Conservation (phyloP, 2,329 filamentous ascomycete genomes). For the Alternaria alternata region DNA sequence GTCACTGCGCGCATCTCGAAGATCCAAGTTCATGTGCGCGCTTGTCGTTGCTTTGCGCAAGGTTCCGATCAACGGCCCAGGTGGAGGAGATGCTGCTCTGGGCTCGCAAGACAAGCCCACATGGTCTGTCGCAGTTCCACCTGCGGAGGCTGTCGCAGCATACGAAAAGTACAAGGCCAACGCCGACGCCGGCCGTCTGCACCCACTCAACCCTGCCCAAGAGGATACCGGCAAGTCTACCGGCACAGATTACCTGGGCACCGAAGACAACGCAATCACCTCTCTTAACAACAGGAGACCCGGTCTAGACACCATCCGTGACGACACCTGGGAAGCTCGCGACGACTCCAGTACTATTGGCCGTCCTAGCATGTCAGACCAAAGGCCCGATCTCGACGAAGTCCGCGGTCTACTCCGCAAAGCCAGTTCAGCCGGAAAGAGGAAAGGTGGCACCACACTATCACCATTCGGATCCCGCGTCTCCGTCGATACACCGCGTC, state of each 20-base stretch:
- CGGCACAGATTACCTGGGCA: slow-evolving; percentile 46
- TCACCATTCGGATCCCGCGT: slow-evolving; percentile 30
- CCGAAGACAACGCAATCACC: slow-evolving; percentile 54
- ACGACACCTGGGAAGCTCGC: slow-evolving; percentile 55
- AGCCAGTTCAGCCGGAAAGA: slow-evolving; percentile 55
- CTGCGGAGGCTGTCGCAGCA: slow-evolving; percentile 70
- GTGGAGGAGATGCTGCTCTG: slow-evolving; percentile 71
- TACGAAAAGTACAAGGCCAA: slow-evolving; percentile 58
- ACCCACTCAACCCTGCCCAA: slow-evolving; percentile 58
- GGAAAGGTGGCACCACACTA: slow-evolving; percentile 43
- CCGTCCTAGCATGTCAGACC: slow-evolving; percentile 52
- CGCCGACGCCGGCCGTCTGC: slow-evolving; percentile 72
- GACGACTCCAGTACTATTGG: slow-evolving; percentile 50
- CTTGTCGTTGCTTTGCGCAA: slow-evolving; percentile 84
- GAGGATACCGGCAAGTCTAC: slow-evolving; percentile 42
- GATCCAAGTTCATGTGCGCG: slow-evolving; percentile 97
- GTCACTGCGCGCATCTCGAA: slow-evolving; percentile 76
- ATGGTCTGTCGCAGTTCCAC: slow-evolving; percentile 79
- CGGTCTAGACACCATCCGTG: slow-evolving; percentile 54
- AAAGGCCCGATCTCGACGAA: slow-evolving; percentile 56
- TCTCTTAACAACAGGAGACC: slow-evolving; percentile 55
- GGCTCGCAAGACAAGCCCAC: slow-evolving; percentile 73
- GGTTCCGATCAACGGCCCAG: slow-evolving; percentile 84
- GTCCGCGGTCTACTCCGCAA: slow-evolving; percentile 56
- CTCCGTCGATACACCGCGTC: slow-evolving; percentile 28